These are phyloP conservation scores for Teratosphaeria pseudoeucalypti DNA, from an alignment of 2,329 filamentous ascomycete species.

Conservation along the genomic window DNA sequence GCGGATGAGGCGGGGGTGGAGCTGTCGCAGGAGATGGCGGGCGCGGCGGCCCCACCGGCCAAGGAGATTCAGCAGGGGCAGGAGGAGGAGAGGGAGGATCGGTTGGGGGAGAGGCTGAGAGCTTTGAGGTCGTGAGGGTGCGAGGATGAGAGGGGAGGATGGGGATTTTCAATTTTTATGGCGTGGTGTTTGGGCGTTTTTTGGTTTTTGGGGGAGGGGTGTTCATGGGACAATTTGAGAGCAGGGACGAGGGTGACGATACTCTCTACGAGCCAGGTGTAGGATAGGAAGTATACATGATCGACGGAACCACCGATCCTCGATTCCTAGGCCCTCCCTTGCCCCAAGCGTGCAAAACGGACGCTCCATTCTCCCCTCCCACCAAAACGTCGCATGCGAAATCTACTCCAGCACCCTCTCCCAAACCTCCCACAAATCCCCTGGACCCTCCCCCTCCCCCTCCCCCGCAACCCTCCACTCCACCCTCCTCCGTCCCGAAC, in stretches of 20 bases:
- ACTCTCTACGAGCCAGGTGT: too few species aligned
- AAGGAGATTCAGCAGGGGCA: constrained; percentile 43
- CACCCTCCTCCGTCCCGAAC: constrained; percentile 4
- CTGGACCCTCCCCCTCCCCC: neutral
- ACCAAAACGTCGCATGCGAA: too few species aligned
- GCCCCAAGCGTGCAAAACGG: too few species aligned
- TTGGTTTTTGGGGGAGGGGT: too few species aligned
- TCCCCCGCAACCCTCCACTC: constrained; percentile 1
- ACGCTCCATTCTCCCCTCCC: too few species aligned
- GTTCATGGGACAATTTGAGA: too few species aligned
- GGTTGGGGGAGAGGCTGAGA: constrained; percentile 49
- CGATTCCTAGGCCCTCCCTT: neutral
- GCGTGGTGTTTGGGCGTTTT: neutral
- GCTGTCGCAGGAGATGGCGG: constrained; percentile 62
- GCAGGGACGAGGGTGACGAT: too few species aligned
- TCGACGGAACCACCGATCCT: neutral
- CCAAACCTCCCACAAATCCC: constrained; percentile 7
- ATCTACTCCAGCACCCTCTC: neutral
- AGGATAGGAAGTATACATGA: too few species aligned
- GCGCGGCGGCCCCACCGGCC: constrained; percentile 39
- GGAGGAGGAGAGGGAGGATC: constrained; percentile 69
- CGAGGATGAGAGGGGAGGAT: neutral
- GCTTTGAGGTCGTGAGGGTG: constrained; percentile 33
- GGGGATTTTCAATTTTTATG: neutral
- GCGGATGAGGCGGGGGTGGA: constrained; percentile 83